Base-by-base conservation (phyloP, 2,329 filamentous ascomycete species). In the Aspergillaceae sp. region DNA sequence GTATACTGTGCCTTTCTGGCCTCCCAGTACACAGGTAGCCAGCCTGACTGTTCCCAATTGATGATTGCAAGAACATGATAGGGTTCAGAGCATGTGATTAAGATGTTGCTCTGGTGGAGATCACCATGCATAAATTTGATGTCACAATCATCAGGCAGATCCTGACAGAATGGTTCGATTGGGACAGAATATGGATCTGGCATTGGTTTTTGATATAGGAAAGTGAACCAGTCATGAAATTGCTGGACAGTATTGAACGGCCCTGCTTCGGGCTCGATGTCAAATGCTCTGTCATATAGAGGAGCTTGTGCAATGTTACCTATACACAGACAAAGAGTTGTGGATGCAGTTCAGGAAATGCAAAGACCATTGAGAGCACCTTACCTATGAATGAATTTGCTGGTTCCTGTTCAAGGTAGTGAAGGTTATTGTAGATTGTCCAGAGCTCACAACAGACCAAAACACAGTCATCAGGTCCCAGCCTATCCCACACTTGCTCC, bases 71-170 rank as follows among this genome's bases (percentile, higher is more conserved):
- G 36, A 44, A 59, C 47, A 46, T 43, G 48, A 38, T 53, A 55
- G 7, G 48, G 61, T 5, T 29, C 11, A 33, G 46, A 29, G 19
- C 46, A 11, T 11, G 56, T 56, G 19, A 64, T 38, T n/a, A 66
- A 56, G 35, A 66, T 56, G 40, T 66, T 67, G 37, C 56, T 61
- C 30, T 43, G 60, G 50, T 66, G 61, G 33, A 68, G 56, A 53
- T 68, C 64, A 28, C 52, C 55, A 50, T 66, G 62, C 7, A 60
- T 66, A 42, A 65, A 65, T 29, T 56, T 61, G 34, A 67, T 65
- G 3, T 50, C 43, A 46, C 54, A 48, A 44, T 61, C 50, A 53
- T 64, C 60, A 3, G 59, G 58, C 3, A 65, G 52, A 4, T 61
- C 48, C 37, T 59, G 33, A 28, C 61, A 58, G 33, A 60, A 61